phyloP scores from a whole-genome alignment of 768 basidiomycete genomes.

The Termitomyces sp. region DNA sequence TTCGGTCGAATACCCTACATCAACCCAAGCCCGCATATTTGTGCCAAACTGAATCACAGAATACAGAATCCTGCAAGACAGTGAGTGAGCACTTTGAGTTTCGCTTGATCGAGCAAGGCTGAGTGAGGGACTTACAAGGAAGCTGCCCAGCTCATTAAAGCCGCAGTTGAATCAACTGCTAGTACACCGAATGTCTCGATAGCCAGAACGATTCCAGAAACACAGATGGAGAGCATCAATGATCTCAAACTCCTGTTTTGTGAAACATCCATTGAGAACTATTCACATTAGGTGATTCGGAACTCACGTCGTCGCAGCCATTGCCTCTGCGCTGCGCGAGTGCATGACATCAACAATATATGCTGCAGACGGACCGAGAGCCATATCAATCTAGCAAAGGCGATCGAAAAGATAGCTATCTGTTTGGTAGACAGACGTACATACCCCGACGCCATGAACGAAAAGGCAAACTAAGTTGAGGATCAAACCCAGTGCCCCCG shows the following conservation, averaged over 20 bases:
- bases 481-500: constrained; percentile 44
- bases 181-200: constrained; percentile 52
- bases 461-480: constrained; percentile 56
- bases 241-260: constrained; percentile 42
- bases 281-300: background rate
- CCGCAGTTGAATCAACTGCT: constrained; percentile 42
- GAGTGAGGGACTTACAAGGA: constrained; percentile 45
- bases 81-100: constrained; percentile 4
- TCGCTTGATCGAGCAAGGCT: background rate
- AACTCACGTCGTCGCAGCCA: constrained; percentile 53
- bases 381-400: constrained; percentile 48
- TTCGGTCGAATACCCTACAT: constrained; percentile 51
- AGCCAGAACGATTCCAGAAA: constrained; percentile 48
- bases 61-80: constrained; percentile 41
- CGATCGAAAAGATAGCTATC: no score
- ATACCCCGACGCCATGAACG: constrained; percentile 60
- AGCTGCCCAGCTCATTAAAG: constrained; percentile 45
- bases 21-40: constrained; percentile 51
- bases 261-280: background rate
- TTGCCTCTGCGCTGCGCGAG: constrained; percentile 57
- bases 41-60: constrained; percentile 54
- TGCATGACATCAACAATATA: constrained; percentile 63
- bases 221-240: constrained; percentile 37
- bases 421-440: constrained; percentile 19
- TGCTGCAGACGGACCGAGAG: constrained; percentile 50